These are phyloP conservation scores for Dovyalis caffra DNA, from an alignment of 345 rosid species.

Conservation along the genomic window DNA sequence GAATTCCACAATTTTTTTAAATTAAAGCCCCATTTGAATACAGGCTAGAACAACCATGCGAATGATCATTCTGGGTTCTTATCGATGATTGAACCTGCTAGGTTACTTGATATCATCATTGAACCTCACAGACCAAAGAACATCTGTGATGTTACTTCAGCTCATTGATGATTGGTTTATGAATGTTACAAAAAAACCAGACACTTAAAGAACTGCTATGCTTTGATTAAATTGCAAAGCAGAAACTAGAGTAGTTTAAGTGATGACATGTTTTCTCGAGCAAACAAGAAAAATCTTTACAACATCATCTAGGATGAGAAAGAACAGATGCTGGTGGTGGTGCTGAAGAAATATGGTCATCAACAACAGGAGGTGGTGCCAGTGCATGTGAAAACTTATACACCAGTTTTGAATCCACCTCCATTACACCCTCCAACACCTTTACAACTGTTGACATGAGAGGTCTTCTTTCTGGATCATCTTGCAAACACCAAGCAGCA, in stretches of 20 bases:
- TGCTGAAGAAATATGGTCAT: background rate
- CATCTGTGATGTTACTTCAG: no score
- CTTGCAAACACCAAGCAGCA: constrained; percentile 2
- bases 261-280: background rate
- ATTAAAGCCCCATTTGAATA: no score
- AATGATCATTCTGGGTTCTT: no score
- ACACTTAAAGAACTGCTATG: no score
- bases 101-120: no score
- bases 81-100: no score
- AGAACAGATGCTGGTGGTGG: background rate
- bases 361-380: constrained; percentile 1
- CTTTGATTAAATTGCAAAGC: no score
- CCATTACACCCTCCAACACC: background rate
- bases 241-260: no score
- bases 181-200: no score
- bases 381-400: background rate
- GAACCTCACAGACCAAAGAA: no score
- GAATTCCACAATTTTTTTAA: background rate
- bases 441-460: constrained; percentile 1
- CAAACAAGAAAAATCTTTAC: background rate
- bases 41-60: no score
- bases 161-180: no score
- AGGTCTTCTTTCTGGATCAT: background rate
- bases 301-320: constrained; percentile 8
- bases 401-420: background rate